phyloP scores from a whole-genome alignment of 73 alveolate genomes.

The Paramecium tetraurelia region DNA sequence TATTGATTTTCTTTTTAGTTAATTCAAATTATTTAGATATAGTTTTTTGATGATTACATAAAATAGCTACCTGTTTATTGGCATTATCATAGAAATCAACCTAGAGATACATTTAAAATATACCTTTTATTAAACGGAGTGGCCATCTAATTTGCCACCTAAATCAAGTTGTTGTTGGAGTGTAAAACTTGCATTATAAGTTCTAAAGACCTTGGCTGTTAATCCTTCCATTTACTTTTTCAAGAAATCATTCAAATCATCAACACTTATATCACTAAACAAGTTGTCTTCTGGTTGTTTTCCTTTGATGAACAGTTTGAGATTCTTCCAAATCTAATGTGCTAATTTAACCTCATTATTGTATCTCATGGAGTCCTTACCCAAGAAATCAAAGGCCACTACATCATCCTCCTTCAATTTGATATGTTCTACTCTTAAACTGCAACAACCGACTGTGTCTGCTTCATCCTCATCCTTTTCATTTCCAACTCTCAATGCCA shows the following conservation, averaged over 20 bases:
- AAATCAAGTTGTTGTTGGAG: conserved; percentile 78
- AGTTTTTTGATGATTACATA: conserved; percentile 98
- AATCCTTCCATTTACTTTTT: conserved; percentile 95
- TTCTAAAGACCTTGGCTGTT: conserved; percentile 98
- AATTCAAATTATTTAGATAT: conserved; percentile 88
- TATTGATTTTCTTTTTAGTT: conserved; percentile 79
- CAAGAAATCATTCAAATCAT: conserved; percentile 89
- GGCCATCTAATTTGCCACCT: conserved; percentile 64
- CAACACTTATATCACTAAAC: conserved; percentile 78
- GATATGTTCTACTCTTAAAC: conserved; percentile 94
- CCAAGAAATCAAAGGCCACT: conserved; percentile 96
- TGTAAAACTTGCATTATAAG: conserved; percentile 98
- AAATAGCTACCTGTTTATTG: conserved; percentile 95
- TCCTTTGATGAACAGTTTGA: conserved; percentile 80
- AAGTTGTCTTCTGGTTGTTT: conserved; percentile 78
- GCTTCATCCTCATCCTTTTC: conserved; percentile 99
- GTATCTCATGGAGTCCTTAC: conserved; percentile 98
- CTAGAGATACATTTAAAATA: conserved; percentile 68
- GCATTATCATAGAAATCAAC: conserved; percentile 94
- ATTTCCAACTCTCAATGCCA: conserved; percentile 99
- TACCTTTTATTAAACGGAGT: conserved; percentile 56
- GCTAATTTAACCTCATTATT: conserved; percentile 83
- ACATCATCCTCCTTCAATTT: conserved; percentile 71
- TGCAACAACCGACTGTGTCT: conserved; percentile 99
- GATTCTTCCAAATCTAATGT: conserved; percentile 78